These are phyloP conservation scores for Plasmodium chabaudi DNA, from an alignment of 169 alveolate species.

Conservation along the genomic window DNA sequence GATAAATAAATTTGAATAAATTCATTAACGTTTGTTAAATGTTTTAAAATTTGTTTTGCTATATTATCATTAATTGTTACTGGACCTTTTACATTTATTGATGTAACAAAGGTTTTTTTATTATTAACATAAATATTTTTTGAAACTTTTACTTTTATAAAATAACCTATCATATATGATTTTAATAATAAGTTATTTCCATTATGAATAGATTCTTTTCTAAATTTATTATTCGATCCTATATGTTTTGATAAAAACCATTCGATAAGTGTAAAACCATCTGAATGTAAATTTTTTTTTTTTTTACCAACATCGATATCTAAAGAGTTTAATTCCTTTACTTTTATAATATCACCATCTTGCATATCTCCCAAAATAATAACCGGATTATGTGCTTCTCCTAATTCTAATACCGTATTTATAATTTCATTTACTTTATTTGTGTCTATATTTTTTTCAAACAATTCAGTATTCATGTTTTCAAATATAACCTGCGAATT, in stretches of 20 bases:
- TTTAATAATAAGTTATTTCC: slow-evolving; percentile 79
- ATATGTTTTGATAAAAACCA: slow-evolving; percentile 81
- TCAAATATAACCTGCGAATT: slow-evolving; percentile 24
- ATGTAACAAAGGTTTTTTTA: slow-evolving; percentile 78
- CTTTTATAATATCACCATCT: slow-evolving; percentile 53
- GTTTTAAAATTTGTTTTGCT: slow-evolving; percentile 78
- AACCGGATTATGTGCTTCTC: slow-evolving; percentile 48
- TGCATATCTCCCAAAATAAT: slow-evolving; percentile 68
- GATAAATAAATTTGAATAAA: slow-evolving; percentile 40
- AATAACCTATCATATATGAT: slow-evolving; percentile 84
- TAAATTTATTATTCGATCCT: slow-evolving; percentile 75
- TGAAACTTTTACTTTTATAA: slow-evolving; percentile 78
- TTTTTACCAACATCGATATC: not conserved
- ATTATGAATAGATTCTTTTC: slow-evolving; percentile 55
- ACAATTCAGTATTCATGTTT: slow-evolving; percentile 28
- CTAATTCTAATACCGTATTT: slow-evolving; percentile 22
- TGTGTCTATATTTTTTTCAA: slow-evolving; percentile 20
- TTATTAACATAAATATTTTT: slow-evolving; percentile 77
- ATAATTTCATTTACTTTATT: slow-evolving; percentile 10
- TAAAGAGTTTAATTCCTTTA: slow-evolving; percentile 48
- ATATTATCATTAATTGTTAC: slow-evolving; percentile 76
- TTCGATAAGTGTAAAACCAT: slow-evolving; percentile 76
- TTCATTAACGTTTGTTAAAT: slow-evolving; percentile 78
- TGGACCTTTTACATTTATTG: slow-evolving; percentile 81
- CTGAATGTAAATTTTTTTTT: slow-evolving; percentile 18